A percentile compares a stretch with the other conserved stretches of the same genome.
Conservation (phyloP, 1,139 yeast species). For the Tardiomyces depauwii region DNA sequence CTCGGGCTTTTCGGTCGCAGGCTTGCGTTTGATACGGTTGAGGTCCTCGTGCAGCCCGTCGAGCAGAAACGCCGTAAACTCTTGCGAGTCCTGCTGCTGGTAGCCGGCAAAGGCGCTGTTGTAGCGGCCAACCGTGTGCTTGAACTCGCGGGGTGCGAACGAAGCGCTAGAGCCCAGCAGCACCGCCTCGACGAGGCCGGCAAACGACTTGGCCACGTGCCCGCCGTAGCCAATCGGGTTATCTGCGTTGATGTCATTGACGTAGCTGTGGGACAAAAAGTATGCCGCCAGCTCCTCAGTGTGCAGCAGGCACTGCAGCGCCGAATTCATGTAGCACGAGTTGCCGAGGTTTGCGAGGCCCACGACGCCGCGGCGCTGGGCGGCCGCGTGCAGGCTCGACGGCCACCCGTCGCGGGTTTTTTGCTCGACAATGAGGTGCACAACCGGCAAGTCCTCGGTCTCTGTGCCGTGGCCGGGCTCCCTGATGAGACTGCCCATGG, state of each 20-base stretch:
- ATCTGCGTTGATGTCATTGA: conserved; percentile 53
- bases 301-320: conserved; percentile 66
- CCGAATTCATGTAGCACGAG: conserved; percentile 82
- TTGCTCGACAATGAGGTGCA: not conserved
- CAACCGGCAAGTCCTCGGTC: not conserved
- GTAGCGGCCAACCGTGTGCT: conserved; percentile 65
- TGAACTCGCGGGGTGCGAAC: conserved; percentile 63
- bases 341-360: conserved; percentile 88
- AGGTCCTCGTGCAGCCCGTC: conserved; percentile 94
- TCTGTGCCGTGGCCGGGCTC: not conserved
- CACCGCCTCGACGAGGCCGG: conserved; percentile 46
- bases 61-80: conserved; percentile 75
- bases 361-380: conserved; percentile 36
- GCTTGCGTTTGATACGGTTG: conserved; percentile 70
- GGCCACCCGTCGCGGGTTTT: not conserved
- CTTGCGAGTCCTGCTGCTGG: conserved; percentile 93
- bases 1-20: conserved; percentile 85
- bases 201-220: conserved; percentile 67
- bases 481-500: not conserved
- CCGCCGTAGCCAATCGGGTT: conserved; percentile 88
- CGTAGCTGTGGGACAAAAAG: conserved; percentile 45
- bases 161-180: conserved; percentile 31
- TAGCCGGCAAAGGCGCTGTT: conserved; percentile 80
- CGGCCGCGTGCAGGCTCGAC: not conserved
- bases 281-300: conserved; percentile 75